Evolutionary conservation across 371 early-diverging fungal species (phyloP).

Genomic region (Blakeslea trispora): DNA sequence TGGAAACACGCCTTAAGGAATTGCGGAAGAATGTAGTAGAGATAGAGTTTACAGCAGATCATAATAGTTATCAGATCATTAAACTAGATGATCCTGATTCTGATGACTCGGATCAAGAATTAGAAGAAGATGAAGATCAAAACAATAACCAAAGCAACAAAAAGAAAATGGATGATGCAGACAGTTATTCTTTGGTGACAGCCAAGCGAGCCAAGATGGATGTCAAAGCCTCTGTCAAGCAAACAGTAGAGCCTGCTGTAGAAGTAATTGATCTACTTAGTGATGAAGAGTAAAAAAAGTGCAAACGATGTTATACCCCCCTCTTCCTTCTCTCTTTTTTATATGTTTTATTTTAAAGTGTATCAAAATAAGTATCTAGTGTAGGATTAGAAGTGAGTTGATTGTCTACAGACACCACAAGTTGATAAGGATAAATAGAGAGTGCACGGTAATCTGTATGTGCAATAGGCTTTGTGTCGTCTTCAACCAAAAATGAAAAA

Average conservation of each 20-base stretch:
- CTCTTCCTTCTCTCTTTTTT: not conserved
- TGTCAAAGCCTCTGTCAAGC: too few species aligned
- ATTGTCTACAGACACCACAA: conserved; percentile 23
- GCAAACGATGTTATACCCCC: not conserved
- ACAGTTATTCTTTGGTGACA: not conserved
- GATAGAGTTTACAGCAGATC: conserved; percentile 29
- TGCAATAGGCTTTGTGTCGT: conserved; percentile 19
- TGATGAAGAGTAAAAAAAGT: conserved; percentile 23
- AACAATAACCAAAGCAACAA: not conserved
- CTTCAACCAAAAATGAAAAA: conserved; percentile 10
- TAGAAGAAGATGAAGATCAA: not conserved
- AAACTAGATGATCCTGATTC: conserved; percentile 30
- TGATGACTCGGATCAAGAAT: conserved; percentile 8
- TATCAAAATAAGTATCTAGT: conserved; percentile 24
- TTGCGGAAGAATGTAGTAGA: conserved; percentile 30
- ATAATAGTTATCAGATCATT: conserved; percentile 22
- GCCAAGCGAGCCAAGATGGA: not conserved
- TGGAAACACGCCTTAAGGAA: conserved; percentile 22
- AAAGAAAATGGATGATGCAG: not conserved
- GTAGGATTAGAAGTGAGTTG: conserved; percentile 6
- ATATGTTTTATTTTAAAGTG: not conserved
- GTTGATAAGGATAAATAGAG: conserved; percentile 21
- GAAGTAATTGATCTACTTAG: conserved; percentile 42
- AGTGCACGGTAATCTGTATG: conserved; percentile 13
- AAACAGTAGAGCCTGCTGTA: not conserved